phyloP scores from a whole-genome alignment of 371 early-diverging fungal genomes.

The Mucor lusitanicus region DNA sequence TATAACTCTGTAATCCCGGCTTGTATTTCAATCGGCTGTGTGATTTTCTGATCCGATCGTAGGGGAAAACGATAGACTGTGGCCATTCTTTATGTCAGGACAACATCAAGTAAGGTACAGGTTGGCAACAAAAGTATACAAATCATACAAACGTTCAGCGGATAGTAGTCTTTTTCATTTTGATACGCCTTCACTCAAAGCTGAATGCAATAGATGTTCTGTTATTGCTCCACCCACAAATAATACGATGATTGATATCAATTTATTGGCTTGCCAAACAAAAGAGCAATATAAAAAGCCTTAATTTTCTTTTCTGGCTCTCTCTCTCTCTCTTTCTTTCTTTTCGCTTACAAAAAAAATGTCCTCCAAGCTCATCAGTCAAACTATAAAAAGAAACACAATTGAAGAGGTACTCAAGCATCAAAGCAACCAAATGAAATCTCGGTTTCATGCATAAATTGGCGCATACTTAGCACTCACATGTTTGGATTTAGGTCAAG shows the following conservation, averaged over 20 bases:
- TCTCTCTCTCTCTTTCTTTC: not conserved
- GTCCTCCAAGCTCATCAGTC: slow-evolving; percentile 7
- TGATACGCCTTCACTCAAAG: not conserved
- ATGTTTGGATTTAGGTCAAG: not conserved
- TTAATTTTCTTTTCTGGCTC: not conserved
- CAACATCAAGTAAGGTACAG: not conserved
- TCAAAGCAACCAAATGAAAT: not conserved
- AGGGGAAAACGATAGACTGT: not conserved
- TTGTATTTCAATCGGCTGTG: not conserved
- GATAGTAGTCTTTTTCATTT: not conserved
- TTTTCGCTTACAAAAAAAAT: not conserved
- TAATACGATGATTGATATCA: not conserved
- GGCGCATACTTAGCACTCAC: not conserved
- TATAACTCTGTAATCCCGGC: not conserved
- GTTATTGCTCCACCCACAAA: not conserved
- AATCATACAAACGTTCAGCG: too few relatives aligned
- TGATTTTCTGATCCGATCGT: not conserved
- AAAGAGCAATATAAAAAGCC: not conserved
- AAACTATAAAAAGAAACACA: slow-evolving; percentile 5
- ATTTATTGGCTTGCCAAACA: not conserved
- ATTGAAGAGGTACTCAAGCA: slow-evolving; percentile 6
- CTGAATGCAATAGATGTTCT: not conserved
- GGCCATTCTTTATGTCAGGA: not conserved
- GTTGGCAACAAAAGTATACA: not conserved
- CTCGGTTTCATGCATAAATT: not conserved